Conservation (phyloP, 495 filamentous ascomycete species). For the Lichina pygmaea region DNA sequence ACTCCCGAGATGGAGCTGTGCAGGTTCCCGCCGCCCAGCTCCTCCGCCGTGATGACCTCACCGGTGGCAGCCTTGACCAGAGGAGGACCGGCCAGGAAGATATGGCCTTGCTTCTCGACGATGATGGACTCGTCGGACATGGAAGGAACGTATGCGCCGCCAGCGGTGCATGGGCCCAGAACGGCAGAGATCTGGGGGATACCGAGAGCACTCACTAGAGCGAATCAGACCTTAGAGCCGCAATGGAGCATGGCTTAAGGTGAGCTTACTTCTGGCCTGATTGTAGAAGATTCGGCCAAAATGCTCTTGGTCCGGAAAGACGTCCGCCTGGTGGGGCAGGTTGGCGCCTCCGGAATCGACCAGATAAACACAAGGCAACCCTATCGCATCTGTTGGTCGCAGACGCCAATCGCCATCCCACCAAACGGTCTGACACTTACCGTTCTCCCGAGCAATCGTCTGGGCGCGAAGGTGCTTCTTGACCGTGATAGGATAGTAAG, state of each 20-base stretch:
- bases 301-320: constrained; percentile 86
- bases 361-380: constrained; percentile 70
- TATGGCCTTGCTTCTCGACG: constrained; percentile 78
- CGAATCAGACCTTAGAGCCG: background rate
- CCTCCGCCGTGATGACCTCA: constrained; percentile 77
- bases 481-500: constrained; percentile 93
- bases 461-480: constrained; percentile 95
- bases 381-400: constrained; percentile 7
- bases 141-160: constrained; percentile 83
- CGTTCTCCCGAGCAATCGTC: constrained; percentile 72
- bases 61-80: constrained; percentile 93
- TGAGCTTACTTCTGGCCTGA: constrained; percentile 53
- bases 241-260: background rate
- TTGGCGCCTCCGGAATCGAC: constrained; percentile 95
- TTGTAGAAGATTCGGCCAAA: constrained; percentile 98
- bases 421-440: constrained; percentile 7
- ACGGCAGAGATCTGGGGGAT: constrained; percentile 91
- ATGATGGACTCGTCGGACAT: constrained; percentile 98
- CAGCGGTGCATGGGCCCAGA: constrained; percentile 93
- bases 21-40: constrained; percentile 76
- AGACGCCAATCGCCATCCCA: background rate
- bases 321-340: constrained; percentile 82
- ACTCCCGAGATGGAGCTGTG: constrained; percentile 85
- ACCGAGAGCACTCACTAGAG: constrained; percentile 36
- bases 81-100: constrained; percentile 87